Base-by-base conservation (phyloP, 1,139 yeast genomes). In the Scheffersomyces segobiensis region DNA sequence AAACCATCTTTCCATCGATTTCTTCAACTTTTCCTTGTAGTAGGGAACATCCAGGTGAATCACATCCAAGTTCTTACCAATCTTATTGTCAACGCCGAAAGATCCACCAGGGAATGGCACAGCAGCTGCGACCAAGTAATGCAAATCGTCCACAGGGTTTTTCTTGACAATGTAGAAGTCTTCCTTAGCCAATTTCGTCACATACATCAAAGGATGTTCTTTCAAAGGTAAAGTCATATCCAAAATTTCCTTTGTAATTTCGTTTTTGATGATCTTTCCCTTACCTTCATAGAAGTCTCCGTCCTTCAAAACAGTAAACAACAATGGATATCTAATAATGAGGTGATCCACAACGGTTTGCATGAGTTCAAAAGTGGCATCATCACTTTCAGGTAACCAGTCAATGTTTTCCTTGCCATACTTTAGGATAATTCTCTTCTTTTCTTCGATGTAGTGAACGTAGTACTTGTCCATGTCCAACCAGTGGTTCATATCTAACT, bases 61-160 rank as follows among this genome's bases (percentile, higher is more conserved):
- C 10, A 79, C 75, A 70, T 88, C 91, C 53, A 88, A 71, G 57
- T 81, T 82, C 65, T 79, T 80, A 22, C 93, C 93, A 52, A 88
- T 65, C 63, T 87, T 88, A 53, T 80, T 67, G 63, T 77, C 71
- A 58, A 87, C 84, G 53, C 88, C 88, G 71, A 88, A 88, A 1
- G 88, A 84, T 5, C 93, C 93, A 46, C 93, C 93, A 1, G 93
- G 92, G 71, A 88, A 88, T 7, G 93, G 91, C 46, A 88, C 93
- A 0, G 89, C 91, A 3, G 90, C 92, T 0, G 91, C 93, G 51
- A 82, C 84, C 59, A 88, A 75, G 68, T 88, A 87, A 69, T 88
- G 92, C 53, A 70, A 67, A 0, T 86, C 90, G 66, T 87, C 90
- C 26, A 71, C 71, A 17, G 85, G 82, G 60, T 77, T 77, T 63